Conservation (phyloP, 345 rosid species). For the Pugionium dolabratum region DNA sequence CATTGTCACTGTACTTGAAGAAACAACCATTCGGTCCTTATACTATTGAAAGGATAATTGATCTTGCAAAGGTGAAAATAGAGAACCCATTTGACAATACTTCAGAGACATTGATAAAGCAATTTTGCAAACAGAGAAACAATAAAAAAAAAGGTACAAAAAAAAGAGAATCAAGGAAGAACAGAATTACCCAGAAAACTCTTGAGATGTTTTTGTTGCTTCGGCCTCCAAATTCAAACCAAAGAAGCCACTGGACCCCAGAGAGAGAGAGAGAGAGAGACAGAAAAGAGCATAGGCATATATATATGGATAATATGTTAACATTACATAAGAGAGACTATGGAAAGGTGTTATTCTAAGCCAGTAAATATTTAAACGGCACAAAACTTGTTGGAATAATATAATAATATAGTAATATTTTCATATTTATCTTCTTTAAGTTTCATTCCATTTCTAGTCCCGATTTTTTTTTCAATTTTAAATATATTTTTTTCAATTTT, state of each 20-base stretch:
- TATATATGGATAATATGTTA: conserved; percentile 7
- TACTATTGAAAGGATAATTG: background rate
- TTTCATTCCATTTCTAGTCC: conserved; percentile 32
- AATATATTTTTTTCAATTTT: background rate
- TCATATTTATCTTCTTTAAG: conserved; percentile 21
- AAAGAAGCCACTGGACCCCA: conserved; percentile 26
- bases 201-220: background rate
- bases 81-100: conserved; percentile 16
- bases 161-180: conserved; percentile 2
- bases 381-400: background rate
- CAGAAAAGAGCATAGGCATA: background rate
- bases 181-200: conserved; percentile 13
- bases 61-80: conserved; percentile 3
- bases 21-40: background rate
- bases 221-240: conserved; percentile 15
- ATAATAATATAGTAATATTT: background rate
- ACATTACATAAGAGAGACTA: conserved; percentile 7
- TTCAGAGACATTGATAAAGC: background rate
- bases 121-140: conserved; percentile 4
- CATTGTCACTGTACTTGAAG: background rate
- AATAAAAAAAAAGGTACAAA: background rate
- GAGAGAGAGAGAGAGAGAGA: conserved; percentile 20
- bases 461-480: background rate
- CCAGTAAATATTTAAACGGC: conserved; percentile 1
- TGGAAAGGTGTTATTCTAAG: conserved; percentile 6